phyloP scores from a whole-genome alignment of 2,329 filamentous ascomycete genomes.

The Phaeosphaeriaceae sp. region DNA sequence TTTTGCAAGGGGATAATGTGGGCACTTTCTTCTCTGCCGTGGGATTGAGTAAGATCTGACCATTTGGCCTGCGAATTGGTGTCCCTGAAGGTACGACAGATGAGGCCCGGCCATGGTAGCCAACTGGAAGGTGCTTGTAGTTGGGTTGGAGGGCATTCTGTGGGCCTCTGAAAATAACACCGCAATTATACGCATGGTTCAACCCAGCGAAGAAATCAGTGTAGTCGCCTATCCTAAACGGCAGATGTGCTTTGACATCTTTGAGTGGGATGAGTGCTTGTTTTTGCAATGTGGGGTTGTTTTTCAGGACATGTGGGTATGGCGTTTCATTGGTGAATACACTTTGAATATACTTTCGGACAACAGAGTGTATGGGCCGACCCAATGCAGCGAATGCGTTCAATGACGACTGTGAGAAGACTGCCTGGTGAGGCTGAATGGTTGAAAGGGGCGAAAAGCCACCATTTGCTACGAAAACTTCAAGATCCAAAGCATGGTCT shows the following conservation, averaged over 20 bases:
- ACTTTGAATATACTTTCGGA: conserved; percentile 72
- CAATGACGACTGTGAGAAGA: conserved; percentile 70
- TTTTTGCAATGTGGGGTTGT: conserved; percentile 64
- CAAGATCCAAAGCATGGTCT: conserved; percentile 72
- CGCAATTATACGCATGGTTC: conserved; percentile 78
- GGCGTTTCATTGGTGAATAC: conserved; percentile 67
- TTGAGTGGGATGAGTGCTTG: conserved; percentile 65
- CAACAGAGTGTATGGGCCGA: conserved; percentile 69
- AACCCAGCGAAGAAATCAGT: conserved; percentile 85
- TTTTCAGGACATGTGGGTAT: conserved; percentile 66
- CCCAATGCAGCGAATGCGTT: conserved; percentile 79
- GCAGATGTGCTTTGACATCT: conserved; percentile 70
- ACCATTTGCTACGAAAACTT: conserved; percentile 63
- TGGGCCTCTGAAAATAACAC: conserved; percentile 74
- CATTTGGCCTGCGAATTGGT: conserved; percentile 72
- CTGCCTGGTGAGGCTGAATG: conserved; percentile 63
- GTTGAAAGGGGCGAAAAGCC: conserved; percentile 66
- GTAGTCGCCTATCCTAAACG: conserved; percentile 81
- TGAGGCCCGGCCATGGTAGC: conserved; percentile 80
- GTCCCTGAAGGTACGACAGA: conserved; percentile 78
- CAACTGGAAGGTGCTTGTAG: conserved; percentile 81
- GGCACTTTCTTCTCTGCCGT: conserved; percentile 67
- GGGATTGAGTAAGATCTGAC: conserved; percentile 74
- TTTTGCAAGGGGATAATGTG: conserved; percentile 66
- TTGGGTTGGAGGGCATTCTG: conserved; percentile 79